Evolutionary conservation across 306 rosid species (phyloP).

Genomic region (Quercus berberidifolia): DNA sequence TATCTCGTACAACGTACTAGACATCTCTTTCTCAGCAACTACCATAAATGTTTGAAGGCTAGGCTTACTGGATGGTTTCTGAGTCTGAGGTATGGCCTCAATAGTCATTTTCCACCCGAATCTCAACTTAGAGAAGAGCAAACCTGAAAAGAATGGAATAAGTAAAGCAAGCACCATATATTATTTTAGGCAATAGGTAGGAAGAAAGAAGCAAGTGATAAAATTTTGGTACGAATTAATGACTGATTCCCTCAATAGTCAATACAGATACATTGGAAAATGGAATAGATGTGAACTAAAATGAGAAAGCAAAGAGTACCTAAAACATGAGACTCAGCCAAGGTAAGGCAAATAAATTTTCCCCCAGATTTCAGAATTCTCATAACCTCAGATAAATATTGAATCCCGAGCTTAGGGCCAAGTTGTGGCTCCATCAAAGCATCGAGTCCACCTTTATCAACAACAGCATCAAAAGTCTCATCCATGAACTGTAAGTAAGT

Average conservation of each 20-base stretch:
- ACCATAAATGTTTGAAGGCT: slow-evolving; percentile 79
- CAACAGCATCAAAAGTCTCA: slow-evolving; percentile 47
- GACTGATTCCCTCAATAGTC: too few relatives aligned
- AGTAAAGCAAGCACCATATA: too few relatives aligned
- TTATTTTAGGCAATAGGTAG: too few relatives aligned
- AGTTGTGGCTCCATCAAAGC: slow-evolving; percentile 94
- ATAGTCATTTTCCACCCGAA: slow-evolving; percentile 89
- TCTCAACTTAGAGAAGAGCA: slow-evolving; percentile 74
- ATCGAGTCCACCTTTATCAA: slow-evolving; percentile 97
- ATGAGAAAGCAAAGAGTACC: slow-evolving; percentile 34
- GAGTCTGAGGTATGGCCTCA: slow-evolving; percentile 67
- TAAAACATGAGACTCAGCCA: slow-evolving; percentile 84
- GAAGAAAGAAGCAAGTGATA: too few relatives aligned
- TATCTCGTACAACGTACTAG: slow-evolving; percentile 54
- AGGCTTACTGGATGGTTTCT: slow-evolving; percentile 54
- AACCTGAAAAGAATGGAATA: slow-evolving; percentile 43
- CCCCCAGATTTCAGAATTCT: slow-evolving; percentile 82
- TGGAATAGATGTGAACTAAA: not conserved
- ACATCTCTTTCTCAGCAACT: slow-evolving; percentile 70
- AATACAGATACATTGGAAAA: too few relatives aligned
- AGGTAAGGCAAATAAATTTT: slow-evolving; percentile 79
- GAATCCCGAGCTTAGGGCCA: slow-evolving; percentile 75
- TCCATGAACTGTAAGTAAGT: slow-evolving; percentile 48
- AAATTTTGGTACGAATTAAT: too few relatives aligned
- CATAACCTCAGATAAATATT: slow-evolving; percentile 76